phyloP scores from a whole-genome alignment of 2,329 filamentous ascomycete species.

The Stachybotrys echinatus region DNA sequence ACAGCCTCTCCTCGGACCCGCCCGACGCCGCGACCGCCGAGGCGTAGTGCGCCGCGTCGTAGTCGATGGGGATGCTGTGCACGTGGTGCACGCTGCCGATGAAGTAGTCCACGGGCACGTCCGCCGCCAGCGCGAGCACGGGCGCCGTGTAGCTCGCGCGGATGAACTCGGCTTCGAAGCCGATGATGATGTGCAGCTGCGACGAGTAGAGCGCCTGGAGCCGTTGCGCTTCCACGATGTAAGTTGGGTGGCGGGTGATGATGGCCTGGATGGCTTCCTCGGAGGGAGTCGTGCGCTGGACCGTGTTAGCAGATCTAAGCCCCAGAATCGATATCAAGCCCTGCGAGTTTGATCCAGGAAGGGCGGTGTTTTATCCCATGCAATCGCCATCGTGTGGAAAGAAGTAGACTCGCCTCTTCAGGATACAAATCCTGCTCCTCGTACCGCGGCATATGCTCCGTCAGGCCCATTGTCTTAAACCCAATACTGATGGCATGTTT shows the following conservation, averaged over 20 bases:
- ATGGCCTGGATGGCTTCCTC: slow-evolving; percentile 43
- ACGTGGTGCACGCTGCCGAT: slow-evolving; percentile 92
- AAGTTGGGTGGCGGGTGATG: slow-evolving; percentile 58
- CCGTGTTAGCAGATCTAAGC: no score
- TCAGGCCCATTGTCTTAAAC: slow-evolving; percentile 80
- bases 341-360: slow-evolving; percentile 42
- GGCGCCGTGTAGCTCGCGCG: slow-evolving; percentile 55
- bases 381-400: neutral
- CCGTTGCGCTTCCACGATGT: slow-evolving; percentile 68
- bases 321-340: no score
- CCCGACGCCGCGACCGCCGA: slow-evolving; percentile 29
- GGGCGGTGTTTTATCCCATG: slow-evolving; percentile 4
- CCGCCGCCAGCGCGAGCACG: slow-evolving; percentile 55
- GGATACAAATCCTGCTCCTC: slow-evolving; percentile 77
- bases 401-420: slow-evolving; percentile 60
- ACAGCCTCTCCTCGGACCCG: slow-evolving; percentile 65
- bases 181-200: slow-evolving; percentile 75
- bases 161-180: slow-evolving; percentile 93
- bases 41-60: slow-evolving; percentile 62
- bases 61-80: slow-evolving; percentile 83
- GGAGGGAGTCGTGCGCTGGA: slow-evolving; percentile 16
- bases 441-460: slow-evolving; percentile 90
- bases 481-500: slow-evolving; percentile 70
- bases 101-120: slow-evolving; percentile 75
- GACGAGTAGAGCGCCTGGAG: slow-evolving; percentile 65